A percentile compares a stretch with the other conserved stretches of the same genome.
These are phyloP conservation scores for Lichtheimia hyalospora DNA, from an alignment of 371 early-diverging fungal species.

Conservation along the genomic window DNA sequence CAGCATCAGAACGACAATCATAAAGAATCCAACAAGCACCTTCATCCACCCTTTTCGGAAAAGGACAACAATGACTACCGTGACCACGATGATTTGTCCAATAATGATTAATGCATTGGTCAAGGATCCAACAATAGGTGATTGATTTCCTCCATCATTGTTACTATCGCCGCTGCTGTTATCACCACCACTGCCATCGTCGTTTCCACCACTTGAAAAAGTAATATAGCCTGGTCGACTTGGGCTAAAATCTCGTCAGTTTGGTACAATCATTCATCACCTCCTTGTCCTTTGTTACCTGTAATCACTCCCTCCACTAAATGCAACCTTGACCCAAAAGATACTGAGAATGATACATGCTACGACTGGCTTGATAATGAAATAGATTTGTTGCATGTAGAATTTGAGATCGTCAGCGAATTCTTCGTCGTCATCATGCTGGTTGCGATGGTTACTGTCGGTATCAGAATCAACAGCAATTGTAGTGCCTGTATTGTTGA, in stretches of 20 bases:
- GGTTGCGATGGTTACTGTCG: no score
- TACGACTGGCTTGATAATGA: constrained; percentile 79
- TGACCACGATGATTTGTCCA: constrained; percentile 77
- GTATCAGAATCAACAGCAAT: not conserved
- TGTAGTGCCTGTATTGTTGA: not conserved
- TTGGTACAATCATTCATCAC: not conserved
- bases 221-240: constrained; percentile 49
- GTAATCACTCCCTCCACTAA: constrained; percentile 56
- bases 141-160: constrained; percentile 2
- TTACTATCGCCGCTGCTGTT: not conserved
- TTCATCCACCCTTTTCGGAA: constrained; percentile 80
- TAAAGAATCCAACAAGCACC: constrained; percentile 77
- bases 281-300: constrained; percentile 28
- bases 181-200: not conserved
- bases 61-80: constrained; percentile 71
- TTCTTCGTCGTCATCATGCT: constrained; percentile 32
- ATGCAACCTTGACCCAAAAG: constrained; percentile 82
- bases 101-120: constrained; percentile 74
- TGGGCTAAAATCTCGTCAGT: constrained; percentile 31
- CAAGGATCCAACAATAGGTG: constrained; percentile 40
- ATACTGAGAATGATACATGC: constrained; percentile 75
- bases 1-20: constrained; percentile 67
- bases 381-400: constrained; percentile 80
- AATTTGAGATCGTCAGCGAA: constrained; percentile 66
- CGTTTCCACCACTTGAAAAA: constrained; percentile 16